Evolutionary conservation across 805 yeast genomes (phyloP), one percentile per base, ranked within the genome.

Genomic region (Grigorovia humatica): DNA sequence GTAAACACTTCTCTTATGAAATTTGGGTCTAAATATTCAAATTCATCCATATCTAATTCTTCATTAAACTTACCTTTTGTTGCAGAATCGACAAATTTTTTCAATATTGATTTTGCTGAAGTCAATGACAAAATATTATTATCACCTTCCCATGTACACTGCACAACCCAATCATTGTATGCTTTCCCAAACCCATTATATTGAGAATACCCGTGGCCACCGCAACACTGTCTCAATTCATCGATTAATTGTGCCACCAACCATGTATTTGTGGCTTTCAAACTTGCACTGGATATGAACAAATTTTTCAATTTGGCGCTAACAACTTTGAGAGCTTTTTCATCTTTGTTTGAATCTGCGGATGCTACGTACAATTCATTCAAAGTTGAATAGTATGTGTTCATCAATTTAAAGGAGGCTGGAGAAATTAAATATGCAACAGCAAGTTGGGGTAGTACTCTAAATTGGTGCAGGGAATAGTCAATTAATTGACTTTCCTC

Each of bases 141-240:
- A 69, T 90, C 97, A 69, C 97, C 97, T 73, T 90, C 97, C 97
- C 97, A 90, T 18, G 97, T 90, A 70, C 96, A 89, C 72, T 90
- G 96, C 43, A 90, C 96, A n/a, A 86, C 96, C 88, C 95, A 91
- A 68, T 90, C 97, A 55, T 78, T 78, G 73, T 81, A 88, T 12
- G 89, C 89, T 65, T 84, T 87, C 43, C 95, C 96, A 65, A 90
- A 86, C 1, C 90, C 96, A 57, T 88, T 81, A 70, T 90, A 90
- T n/a, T 89, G 81, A 23, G 95, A 88, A 71, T 90, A 90, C 43
- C 97, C 97, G 69, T 87, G 96, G 35, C 97, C 97, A 67, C 97
- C 96, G 70, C 96, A 89, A 1, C 95, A 77, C 70, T 90, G 97
- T 71, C 97, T 80, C 57, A 89, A 79, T 71, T 89, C 90, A 66